Evolutionary conservation across 768 basidiomycete species (phyloP).

Genomic region (Mycena galopus): DNA sequence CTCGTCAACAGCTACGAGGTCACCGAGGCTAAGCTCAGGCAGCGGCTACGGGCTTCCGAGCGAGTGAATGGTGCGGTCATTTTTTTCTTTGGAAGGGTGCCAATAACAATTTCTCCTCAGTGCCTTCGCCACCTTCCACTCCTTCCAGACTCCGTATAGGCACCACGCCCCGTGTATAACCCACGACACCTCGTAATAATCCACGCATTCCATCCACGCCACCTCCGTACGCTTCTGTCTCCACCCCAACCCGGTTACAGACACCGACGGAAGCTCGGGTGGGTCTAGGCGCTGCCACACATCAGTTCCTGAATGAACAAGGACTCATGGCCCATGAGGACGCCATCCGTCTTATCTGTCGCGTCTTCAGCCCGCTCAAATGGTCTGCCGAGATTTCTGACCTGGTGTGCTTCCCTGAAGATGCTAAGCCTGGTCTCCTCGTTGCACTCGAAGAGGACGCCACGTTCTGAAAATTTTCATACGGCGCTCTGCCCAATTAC

Average conservation of each 20-base stretch:
- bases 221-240: neutral
- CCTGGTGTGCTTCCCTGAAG: neutral
- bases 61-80: no score
- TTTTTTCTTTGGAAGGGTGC: no score
- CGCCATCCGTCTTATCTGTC: neutral
- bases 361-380: neutral
- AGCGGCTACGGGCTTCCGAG: no score
- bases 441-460: neutral
- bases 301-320: neutral
- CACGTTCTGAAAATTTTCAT: neutral
- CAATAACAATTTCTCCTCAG: no score
- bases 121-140: neutral
- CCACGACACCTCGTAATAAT: neutral
- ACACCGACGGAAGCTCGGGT: neutral
- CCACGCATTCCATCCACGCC: neutral
- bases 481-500: no score
- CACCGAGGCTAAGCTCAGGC: no score
- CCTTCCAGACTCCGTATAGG: neutral
- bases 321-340: neutral
- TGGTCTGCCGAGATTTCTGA: neutral
- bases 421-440: neutral
- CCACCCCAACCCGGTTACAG: neutral
- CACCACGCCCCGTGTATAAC: neutral
- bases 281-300: neutral
- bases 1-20: no score